Evolutionary conservation across 139 green algal species (phyloP), one percentile per base, ranked within the genome.

Genomic region (Chlamydomonas sp.): DNA sequence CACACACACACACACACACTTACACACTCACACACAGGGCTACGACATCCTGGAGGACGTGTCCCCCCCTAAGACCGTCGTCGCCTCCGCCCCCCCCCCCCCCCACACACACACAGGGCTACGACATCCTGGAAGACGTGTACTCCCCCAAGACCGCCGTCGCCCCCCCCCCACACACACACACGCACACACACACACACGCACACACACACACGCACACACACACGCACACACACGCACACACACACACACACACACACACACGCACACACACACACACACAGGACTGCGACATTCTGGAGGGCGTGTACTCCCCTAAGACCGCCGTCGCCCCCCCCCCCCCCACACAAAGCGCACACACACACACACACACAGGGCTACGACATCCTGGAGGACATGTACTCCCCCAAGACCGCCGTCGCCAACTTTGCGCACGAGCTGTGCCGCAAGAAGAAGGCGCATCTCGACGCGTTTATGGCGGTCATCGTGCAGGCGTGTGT

Each of bases 1-100:
- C n/a, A n/a, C n/a, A n/a, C n/a, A 13, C 37, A 38, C 43, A 26
- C 35, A 3, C 36, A 2, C 28, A 22, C 13, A 29, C n/a, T n/a
- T n/a, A n/a, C n/a, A n/a, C n/a, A n/a, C n/a, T n/a, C n/a, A n/a
- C n/a, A n/a, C 28, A 26, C 84, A 93, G 87, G 89, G 90, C 1
- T 94, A 95, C 74, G 94, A 98, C 84, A 90, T 98, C 69, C 85
- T 98, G 57, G 92, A 98, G 76, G 94, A 98, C 71, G 93, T 98
- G 76, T 95, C 95, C 79, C 88, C 79, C 39, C 76, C 88, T 26
- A 90, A 95, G 64, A 94, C 88, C 5, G 88, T 90, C 0, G 94
- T 91, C 31, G 84, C 93, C 49, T n/a, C n/a, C n/a, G n/a, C n/a
- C n/a, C n/a, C n/a, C n/a, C n/a, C n/a, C n/a, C n/a, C n/a, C n/a